Conservation (phyloP, 805 yeast genomes). For the Nakazawaea wickerhamii region DNA sequence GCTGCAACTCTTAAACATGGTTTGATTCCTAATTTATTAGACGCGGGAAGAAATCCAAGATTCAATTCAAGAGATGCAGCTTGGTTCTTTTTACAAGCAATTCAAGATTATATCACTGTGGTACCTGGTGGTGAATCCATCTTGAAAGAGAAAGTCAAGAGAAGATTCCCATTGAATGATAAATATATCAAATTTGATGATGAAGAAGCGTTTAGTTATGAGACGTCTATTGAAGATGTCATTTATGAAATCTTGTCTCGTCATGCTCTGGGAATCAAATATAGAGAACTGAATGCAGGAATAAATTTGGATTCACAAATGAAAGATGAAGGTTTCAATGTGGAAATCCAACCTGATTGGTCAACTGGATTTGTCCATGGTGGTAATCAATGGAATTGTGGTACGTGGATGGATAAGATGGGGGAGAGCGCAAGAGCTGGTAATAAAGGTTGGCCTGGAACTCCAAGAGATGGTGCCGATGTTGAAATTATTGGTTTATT, state of each 20-base stretch:
- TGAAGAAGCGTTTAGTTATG: slow-evolving; percentile 69
- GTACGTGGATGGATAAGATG: slow-evolving; percentile 99
- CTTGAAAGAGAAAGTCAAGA: slow-evolving; percentile 62
- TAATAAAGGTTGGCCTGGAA: slow-evolving; percentile 90
- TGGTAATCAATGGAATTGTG: slow-evolving; percentile 90
- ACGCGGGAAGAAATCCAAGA: slow-evolving; percentile 90
- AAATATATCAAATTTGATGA: slow-evolving; percentile 64
- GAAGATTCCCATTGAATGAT: slow-evolving; percentile 84
- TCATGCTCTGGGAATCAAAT: slow-evolving; percentile 84
- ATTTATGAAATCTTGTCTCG: slow-evolving; percentile 78
- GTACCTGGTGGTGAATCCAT: slow-evolving; percentile 69
- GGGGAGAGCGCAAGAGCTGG: slow-evolving; percentile 87
- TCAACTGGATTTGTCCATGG: slow-evolving; percentile 81
- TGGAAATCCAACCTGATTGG: slow-evolving; percentile 81
- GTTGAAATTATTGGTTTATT: slow-evolving; percentile 85
- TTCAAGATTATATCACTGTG: slow-evolving; percentile 69
- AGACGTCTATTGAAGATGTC: slow-evolving; percentile 66
- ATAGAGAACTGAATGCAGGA: slow-evolving; percentile 95
- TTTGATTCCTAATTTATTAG: slow-evolving; percentile 85
- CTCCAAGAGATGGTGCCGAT: slow-evolving; percentile 97
- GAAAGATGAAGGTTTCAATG: slow-evolving; percentile 89
- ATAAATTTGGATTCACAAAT: slow-evolving; percentile 82
- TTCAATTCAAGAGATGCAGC: slow-evolving; percentile 96
- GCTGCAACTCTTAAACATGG: slow-evolving; percentile 94
- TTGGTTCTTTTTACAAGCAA: slow-evolving; percentile 88